Conservation (phyloP, 2,329 filamentous ascomycete species). For the Fusarium foetens region DNA sequence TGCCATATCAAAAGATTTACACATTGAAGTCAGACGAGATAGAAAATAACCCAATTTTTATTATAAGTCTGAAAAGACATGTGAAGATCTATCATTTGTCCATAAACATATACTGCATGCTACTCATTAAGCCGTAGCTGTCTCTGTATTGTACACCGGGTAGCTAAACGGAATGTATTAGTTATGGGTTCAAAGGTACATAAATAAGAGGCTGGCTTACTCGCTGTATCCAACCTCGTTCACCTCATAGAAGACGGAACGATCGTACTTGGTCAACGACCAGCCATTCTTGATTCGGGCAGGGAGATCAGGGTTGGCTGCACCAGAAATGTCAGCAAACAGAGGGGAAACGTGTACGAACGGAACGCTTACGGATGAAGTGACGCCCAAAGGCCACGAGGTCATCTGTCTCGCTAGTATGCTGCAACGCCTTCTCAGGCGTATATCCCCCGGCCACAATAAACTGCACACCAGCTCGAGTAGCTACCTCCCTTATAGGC, state of each 20-base stretch:
- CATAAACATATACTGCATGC: not conserved
- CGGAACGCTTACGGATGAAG: slow-evolving; percentile 36
- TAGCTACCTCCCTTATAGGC: slow-evolving; percentile 47
- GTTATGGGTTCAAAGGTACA: rapidly evolving
- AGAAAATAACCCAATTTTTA: too few relatives aligned
- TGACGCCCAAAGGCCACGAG: slow-evolving; percentile 48
- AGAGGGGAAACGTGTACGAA: rapidly evolving
- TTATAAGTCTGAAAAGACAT: too few relatives aligned
- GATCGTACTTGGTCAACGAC: slow-evolving; percentile 30
- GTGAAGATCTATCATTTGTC: too few relatives aligned
- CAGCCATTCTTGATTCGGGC: slow-evolving; percentile 30
- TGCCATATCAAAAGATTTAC: not conserved
- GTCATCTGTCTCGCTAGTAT: slow-evolving; percentile 47
- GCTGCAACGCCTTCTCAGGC: slow-evolving; percentile 39
- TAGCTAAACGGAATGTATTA: not conserved
- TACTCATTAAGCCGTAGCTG: not conserved
- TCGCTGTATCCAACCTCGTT: slow-evolving; percentile 31
- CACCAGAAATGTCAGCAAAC: rapidly evolving
- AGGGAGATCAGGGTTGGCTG: slow-evolving; percentile 36
- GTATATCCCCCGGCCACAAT: slow-evolving; percentile 50
- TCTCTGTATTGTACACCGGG: slow-evolving; percentile 1
- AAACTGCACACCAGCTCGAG: slow-evolving; percentile 36
- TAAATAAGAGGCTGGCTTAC: slow-evolving; percentile 1
- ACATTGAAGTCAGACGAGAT: too few relatives aligned
- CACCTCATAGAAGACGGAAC: slow-evolving; percentile 24